Conservation (phyloP, 306 rosid genomes). For the Citrullus amarus region DNA sequence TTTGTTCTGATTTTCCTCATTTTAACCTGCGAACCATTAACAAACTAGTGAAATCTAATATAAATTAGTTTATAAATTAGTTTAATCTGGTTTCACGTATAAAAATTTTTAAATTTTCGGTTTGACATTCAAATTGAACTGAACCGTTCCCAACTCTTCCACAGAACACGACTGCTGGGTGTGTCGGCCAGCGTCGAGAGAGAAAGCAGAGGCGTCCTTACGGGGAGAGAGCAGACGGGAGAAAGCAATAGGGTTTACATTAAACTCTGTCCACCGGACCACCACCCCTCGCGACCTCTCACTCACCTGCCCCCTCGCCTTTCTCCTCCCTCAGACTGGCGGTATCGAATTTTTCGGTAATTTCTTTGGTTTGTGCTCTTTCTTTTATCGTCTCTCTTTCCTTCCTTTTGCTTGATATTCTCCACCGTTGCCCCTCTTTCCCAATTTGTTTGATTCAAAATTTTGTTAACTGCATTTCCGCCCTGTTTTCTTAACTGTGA, state of each 20-base stretch:
- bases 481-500: not conserved
- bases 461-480: too few relatives aligned
- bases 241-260: not conserved
- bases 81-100: too few relatives aligned
- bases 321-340: not conserved
- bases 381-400: not conserved
- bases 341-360: not conserved
- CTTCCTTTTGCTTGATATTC: not conserved
- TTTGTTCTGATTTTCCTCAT: too few relatives aligned
- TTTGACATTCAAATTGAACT: too few relatives aligned
- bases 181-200: not conserved
- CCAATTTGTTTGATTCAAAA: not conserved
- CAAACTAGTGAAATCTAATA: too few relatives aligned
- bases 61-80: too few relatives aligned
- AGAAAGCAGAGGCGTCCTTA: not conserved
- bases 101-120: too few relatives aligned
- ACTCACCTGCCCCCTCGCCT: not conserved
- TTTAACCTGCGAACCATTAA: too few relatives aligned
- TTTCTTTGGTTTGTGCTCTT: not conserved
- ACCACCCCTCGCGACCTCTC: not conserved
- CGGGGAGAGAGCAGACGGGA: not conserved
- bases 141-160: not conserved
- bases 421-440: not conserved
- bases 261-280: not conserved
- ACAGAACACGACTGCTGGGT: not conserved